Base-by-base conservation (phyloP, 2,329 filamentous ascomycete genomes). In the Fusarium mangiferae region DNA sequence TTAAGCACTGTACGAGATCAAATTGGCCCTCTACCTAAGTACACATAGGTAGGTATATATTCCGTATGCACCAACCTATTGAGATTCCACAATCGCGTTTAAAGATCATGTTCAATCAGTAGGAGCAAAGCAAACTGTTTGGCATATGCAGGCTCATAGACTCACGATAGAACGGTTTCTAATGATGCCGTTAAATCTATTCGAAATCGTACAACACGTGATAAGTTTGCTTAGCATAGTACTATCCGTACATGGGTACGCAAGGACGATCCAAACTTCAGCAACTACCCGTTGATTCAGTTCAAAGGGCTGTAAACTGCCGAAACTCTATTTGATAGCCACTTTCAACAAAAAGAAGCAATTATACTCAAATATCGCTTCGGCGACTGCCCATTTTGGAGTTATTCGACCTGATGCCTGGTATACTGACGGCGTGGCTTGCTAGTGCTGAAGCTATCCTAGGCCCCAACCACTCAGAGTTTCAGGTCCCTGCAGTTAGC, bases 401-500 rank as follows among this genome's bases (percentile, higher is more conserved):
- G 15, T 33, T 45, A 36, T 38, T 61, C 24, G 12, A 41, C 41
- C 20, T 56, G 33, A 46, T 62, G 63, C 66, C 55, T 72, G 33
- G 45, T 17, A 30, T 13, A 46, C 62, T 72, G 70, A 49, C 59
- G 68, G 45, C 41, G 68, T 62, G 65, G 70, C 70, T 73, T 42
- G 41, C 44, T 73, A 70, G 70, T 66, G 66, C 42, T 48, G 35
- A 42, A 71, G 48, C 56, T 74, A 73, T 66, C 48, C 51, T 39
- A 62, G 61, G 61, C 20, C 52, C 66, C 70, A 73, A 55, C 72
- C 75, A 72, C 73, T 75, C 71, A 66, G 24, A 39, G 59, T 59
- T 67, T 70, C 63, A 59, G 30, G 46, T 49, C 51, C 66, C 44
- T 49, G 36, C 36, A 55, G 56, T 56, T 42, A 48, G 58, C 12